Evolutionary conservation across 2,329 filamentous ascomycete genomes (phyloP), one percentile per base, ranked within the genome.

Genomic region (Sporothrix dimorphospora): DNA sequence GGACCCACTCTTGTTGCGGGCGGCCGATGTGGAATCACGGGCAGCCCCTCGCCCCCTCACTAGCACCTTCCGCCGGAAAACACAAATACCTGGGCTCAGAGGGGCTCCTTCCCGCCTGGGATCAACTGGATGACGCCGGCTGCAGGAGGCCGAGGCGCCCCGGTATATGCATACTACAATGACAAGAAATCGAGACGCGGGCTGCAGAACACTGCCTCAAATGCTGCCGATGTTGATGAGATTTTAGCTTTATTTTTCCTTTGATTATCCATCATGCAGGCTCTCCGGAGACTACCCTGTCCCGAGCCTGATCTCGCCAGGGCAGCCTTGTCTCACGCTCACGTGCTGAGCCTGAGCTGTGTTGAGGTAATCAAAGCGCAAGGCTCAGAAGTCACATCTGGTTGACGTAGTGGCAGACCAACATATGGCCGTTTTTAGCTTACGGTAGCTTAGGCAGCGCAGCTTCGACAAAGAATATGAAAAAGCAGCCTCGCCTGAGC

Each of bases 21-120:
- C 34, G 6, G 53, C 27, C 38, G 57, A 71, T 71, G 57, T 71
- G 57, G 69, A 71, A 71, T 71, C 69, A 42, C 38, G 27, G 27
- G 11, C 27, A 63, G 27, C 55, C 69, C 69, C 42, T 27, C 55
- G 21, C 51, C 55, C 69, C 69, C 42, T 27, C 55, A 34, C 51
- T 24, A 66, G 63, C 42, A 49, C 63, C 42, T 66, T 34, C 45
- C 45, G 16, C 19, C 14, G 45, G 45, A 65, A 65, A 71, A 71
- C n/a, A 53, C 45, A 71, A 65, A 65, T 65, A 51, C 55, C 21
- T 47, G 4, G 27, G 30, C 45, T 3, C 27, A 11, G 67, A 40
- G 21, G 49, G 21, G 67, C 66, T 21, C 66, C 34, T 69, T 45
- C 49, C 47, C 47, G 47, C n/a, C 34, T 9, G 34, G n/a, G n/a